Evolutionary conservation across 1,284 basidiomycete genomes (phyloP).

Genomic region (Stygiomarasmius scandens): DNA sequence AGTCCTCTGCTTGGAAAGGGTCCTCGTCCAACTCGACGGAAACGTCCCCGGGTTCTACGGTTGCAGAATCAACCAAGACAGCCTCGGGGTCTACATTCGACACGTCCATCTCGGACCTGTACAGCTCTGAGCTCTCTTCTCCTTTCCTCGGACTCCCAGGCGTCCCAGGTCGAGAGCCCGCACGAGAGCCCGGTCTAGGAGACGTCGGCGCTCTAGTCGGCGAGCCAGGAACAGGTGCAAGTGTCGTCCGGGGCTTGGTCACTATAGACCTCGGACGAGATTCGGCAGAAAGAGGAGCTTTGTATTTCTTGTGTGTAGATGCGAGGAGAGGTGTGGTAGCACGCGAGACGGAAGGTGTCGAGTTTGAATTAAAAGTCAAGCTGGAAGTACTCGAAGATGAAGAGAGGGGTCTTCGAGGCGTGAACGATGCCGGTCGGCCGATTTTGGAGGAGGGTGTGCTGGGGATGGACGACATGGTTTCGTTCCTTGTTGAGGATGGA

Average conservation of each 20-base stretch:
- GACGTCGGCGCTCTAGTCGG: constrained; percentile 49
- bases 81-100: constrained; percentile 76
- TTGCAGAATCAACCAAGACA: constrained; percentile 72
- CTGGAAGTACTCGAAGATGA: constrained; percentile 30
- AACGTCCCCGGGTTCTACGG: constrained; percentile 67
- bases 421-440: constrained; percentile 44
- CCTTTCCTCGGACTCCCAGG: constrained; percentile 45
- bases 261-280: constrained; percentile 46
- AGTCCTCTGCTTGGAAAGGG: constrained; percentile 41
- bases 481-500: not conserved
- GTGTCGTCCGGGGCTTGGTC: constrained; percentile 38
- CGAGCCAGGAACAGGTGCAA: constrained; percentile 53
- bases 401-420: constrained; percentile 57
- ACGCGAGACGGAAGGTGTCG: constrained; percentile 20
- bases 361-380: constrained; percentile 29
- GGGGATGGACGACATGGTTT: constrained; percentile 20
- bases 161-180: constrained; percentile 47
- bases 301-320: constrained; percentile 67
- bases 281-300: constrained; percentile 63
- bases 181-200: constrained; percentile 40
- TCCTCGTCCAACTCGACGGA: constrained; percentile 64
- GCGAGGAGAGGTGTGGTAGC: constrained; percentile 35
- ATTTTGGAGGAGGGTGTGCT: constrained; percentile 33
- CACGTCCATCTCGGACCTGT: constrained; percentile 66
- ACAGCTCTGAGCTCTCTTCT: constrained; percentile 48